Conservation (phyloP, 139 green algal genomes). For the Coccomyxa sp. region DNA sequence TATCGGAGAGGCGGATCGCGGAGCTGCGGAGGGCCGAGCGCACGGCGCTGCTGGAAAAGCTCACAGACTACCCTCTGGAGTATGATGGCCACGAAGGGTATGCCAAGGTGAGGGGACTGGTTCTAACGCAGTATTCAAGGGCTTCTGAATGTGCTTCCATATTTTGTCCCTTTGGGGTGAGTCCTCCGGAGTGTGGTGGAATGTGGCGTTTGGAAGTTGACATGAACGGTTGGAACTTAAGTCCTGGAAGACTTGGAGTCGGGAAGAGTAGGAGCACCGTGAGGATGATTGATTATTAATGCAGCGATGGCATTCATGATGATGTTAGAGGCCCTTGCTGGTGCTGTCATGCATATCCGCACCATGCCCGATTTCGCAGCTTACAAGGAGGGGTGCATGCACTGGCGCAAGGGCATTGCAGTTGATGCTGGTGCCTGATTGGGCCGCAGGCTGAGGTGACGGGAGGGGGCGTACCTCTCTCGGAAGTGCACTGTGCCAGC, state of each 20-base stretch:
- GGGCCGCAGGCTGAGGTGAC: conserved; percentile 63
- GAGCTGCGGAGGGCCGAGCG: conserved; percentile 49
- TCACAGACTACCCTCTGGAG: conserved; percentile 56
- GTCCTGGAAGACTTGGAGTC: no score
- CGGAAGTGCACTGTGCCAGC: conserved; percentile 58
- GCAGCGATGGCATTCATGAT: not conserved
- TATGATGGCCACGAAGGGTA: conserved; percentile 64
- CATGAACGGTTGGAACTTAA: no score
- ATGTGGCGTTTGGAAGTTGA: no score
- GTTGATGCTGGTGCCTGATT: not conserved
- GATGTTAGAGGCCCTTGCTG: not conserved
- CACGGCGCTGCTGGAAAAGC: conserved; percentile 41
- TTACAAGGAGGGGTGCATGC: conserved; percentile 3
- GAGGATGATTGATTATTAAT: no score
- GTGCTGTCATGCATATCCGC: no score
- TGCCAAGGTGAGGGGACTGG: conserved; percentile 49
- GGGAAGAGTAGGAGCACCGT: no score
- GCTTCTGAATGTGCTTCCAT: not conserved
- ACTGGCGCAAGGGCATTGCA: not conserved
- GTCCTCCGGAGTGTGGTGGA: no score
- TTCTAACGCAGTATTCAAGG: not conserved
- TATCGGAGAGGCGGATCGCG: conserved; percentile 28
- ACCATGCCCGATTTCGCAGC: not conserved
- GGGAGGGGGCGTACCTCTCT: conserved; percentile 75
- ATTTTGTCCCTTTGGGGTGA: not conserved